Conservation (phyloP, 441 rosid species). For the Pelargonium citronellum region DNA sequence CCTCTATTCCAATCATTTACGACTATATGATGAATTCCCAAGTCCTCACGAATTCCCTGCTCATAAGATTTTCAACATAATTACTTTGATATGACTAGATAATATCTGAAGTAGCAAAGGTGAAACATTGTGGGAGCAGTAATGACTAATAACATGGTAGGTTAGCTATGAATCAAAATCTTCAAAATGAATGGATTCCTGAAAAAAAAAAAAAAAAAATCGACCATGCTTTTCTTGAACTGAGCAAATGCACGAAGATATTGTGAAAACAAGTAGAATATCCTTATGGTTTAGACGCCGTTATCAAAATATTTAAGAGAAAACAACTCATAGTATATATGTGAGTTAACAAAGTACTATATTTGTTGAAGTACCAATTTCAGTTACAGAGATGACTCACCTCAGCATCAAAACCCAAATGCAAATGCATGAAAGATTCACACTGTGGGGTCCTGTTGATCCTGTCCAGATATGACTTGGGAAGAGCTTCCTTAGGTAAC, state of each 20-base stretch:
- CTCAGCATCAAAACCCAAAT: conserved; percentile 78
- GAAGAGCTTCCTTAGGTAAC: conserved; percentile 60
- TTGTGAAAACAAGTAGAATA: no score
- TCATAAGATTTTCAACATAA: conserved; percentile 6
- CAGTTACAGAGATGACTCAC: conserved; percentile 30
- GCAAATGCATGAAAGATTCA: conserved; percentile 97
- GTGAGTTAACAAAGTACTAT: neutral
- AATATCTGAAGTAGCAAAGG: neutral
- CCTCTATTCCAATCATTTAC: conserved; percentile 85
- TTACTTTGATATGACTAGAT: neutral
- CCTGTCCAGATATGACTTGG: conserved; percentile 47
- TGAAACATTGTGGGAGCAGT: neutral
- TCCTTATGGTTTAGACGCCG: no score
- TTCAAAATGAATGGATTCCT: neutral
- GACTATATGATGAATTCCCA: conserved; percentile 85
- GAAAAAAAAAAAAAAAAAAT: no score
- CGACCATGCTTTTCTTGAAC: neutral
- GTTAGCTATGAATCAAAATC: neutral
- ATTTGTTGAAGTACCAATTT: neutral
- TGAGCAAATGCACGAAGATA: neutral
- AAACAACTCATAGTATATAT: no score
- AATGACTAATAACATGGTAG: neutral
- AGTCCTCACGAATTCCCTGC: conserved; percentile 52
- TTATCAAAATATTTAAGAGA: no score
- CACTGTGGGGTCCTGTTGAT: conserved; percentile 60